Evolutionary conservation across 73 alveolate species (phyloP).

Genomic region (Paramecium primaurelia): DNA sequence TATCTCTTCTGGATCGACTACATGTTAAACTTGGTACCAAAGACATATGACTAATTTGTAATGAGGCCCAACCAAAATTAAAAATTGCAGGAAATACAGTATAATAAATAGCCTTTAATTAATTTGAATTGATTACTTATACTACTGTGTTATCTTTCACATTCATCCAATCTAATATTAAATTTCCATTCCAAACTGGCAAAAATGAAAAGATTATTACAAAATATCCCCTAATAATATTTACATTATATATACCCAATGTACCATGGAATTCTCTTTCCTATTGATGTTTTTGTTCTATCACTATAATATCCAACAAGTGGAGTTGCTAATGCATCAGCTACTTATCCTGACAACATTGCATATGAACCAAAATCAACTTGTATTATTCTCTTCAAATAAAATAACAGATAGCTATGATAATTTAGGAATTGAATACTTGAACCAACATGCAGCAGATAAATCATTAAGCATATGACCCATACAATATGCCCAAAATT

Average conservation of each 20-base stretch:
- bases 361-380: constrained; percentile 61
- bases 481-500: constrained; percentile 63
- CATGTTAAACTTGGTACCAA: constrained; percentile 67
- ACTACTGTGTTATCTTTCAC: background rate
- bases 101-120: background rate
- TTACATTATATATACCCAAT: constrained; percentile 43
- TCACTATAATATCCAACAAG: constrained; percentile 75
- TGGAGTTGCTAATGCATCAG: constrained; percentile 87
- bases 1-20: constrained; percentile 62
- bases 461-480: constrained; percentile 72
- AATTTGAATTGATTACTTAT: background rate
- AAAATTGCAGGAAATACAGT: constrained; percentile 55
- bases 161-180: background rate
- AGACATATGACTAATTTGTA: constrained; percentile 66
- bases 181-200: constrained; percentile 57
- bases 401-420: constrained; percentile 43
- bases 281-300: constrained; percentile 71
- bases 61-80: constrained; percentile 68
- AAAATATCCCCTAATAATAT: background rate
- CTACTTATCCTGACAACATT: constrained; percentile 79
- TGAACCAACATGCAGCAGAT: constrained; percentile 66
- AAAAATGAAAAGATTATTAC: constrained; percentile 57
- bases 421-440: background rate
- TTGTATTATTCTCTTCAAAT: constrained; percentile 32
- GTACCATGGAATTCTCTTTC: constrained; percentile 87